Evolutionary conservation across 164 flowering plant species (phyloP).

Genomic region (Liriodendron chinense): DNA sequence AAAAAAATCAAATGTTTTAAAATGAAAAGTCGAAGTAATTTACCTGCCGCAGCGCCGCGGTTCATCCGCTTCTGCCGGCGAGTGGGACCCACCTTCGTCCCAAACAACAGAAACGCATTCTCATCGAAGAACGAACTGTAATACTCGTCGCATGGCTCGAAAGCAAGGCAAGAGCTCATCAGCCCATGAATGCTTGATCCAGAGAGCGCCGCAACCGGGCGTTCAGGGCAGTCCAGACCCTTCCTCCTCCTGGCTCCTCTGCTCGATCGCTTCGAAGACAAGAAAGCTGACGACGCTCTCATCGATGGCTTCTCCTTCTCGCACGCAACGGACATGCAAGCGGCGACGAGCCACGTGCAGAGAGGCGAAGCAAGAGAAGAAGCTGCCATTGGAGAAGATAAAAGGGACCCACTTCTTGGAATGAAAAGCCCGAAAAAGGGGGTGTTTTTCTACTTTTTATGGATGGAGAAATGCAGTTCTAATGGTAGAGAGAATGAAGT

Average conservation of each 20-base stretch:
- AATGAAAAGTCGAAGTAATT: neutral
- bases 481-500: neutral
- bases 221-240: neutral
- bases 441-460: neutral
- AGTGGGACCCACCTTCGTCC: conserved; percentile 27
- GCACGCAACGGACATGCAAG: conserved; percentile 75
- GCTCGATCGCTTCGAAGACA: conserved; percentile 31
- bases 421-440: conserved; percentile 3
- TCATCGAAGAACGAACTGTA: conserved; percentile 37
- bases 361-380: conserved; percentile 58
- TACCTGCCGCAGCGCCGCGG: conserved; percentile 41
- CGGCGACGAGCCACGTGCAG: conserved; percentile 86
- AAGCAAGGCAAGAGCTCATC: conserved; percentile 53
- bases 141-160: conserved; percentile 62
- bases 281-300: conserved; percentile 14
- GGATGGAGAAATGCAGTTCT: neutral
- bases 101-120: conserved; percentile 38
- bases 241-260: conserved; percentile 30
- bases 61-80: conserved; percentile 27
- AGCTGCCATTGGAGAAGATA: conserved; percentile 5
- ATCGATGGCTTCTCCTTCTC: conserved; percentile 28
- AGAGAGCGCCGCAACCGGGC: conserved; percentile 21
- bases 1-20: neutral
- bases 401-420: conserved; percentile 12
- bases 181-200: conserved; percentile 50